Base-by-base conservation (phyloP, 257 asterid genomes). In the Lavandula angustifolia region DNA sequence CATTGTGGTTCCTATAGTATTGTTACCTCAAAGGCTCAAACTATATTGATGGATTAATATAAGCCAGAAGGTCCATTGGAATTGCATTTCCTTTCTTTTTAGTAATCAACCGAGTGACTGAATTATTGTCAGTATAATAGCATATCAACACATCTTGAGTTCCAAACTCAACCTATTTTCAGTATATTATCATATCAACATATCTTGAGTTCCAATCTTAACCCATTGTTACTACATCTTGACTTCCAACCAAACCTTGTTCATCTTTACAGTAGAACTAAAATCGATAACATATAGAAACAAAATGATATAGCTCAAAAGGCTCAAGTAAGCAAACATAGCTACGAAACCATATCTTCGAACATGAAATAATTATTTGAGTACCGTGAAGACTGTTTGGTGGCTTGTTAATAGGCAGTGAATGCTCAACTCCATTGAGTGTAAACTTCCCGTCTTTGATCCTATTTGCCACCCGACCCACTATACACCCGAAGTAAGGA, bases 401-500 rank as follows among this genome's bases (percentile, higher is more conserved):
- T 38, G 95, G 95, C 60, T 79, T 94, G 87, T 94, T 94, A 60
- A 90, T 27, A 8, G 99, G 91, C 85, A 94, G 60, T n/a, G 88
- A 54, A 71, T 86, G 66, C 40, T 85, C 84, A 56, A 66, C 73
- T 7, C 98, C 99, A 65, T 94, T 78, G 7, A 90, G 83, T 35
- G 78, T 64, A 64, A 94, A 94, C 69, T 88, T 87, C 32, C 96
- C 99, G 17, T 82, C 95, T 78, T 80, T 94, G 81, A 90, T 88
- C 83, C 98, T 81, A 67, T 94, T 94, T 33, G 99, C 99, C 60
- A 94, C 99, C 58, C 99, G 88, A 68, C 99, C 99, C 49, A 94
- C 99, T 52, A 94, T 90, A 81, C 98, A 88, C 12, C 99, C 99
- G 73, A 94, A 94, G 67, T 80, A 94, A 54, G 95, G 95, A 5